These are phyloP conservation scores for Corymbia citriodora DNA, from an alignment of 441 rosid species.

Conservation along the genomic window DNA sequence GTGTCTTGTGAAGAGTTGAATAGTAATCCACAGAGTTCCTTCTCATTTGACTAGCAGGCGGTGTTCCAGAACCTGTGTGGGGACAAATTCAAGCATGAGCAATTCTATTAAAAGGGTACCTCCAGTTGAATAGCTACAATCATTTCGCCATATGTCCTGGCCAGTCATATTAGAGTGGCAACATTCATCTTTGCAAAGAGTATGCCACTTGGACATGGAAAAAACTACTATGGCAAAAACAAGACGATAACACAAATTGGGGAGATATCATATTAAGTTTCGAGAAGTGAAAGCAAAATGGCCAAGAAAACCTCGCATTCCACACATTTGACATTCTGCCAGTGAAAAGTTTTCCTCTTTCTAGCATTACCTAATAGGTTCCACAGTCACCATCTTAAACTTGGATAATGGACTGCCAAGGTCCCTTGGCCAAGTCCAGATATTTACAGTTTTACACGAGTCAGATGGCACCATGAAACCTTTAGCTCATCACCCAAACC, in stretches of 20 bases:
- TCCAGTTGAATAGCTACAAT: neutral
- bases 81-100: neutral
- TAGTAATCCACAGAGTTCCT: constrained; percentile 37
- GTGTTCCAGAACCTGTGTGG: constrained; percentile 27
- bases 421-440: neutral
- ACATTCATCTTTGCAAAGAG: neutral
- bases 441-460: neutral
- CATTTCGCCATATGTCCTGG: neutral
- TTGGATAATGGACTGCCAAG: neutral
- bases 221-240: neutral
- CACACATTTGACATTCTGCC: neutral
- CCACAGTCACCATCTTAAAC: neutral
- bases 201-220: neutral
- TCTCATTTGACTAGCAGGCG: constrained; percentile 9
- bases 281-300: neutral
- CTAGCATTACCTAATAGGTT: neutral
- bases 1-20: constrained; percentile 66
- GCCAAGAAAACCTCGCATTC: neutral
- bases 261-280: neutral
- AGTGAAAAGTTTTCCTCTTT: neutral
- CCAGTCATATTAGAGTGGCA: neutral
- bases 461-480: neutral
- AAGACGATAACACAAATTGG: neutral
- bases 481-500: neutral
- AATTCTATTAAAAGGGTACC: neutral